A percentile compares a stretch with the other conserved stretches of the same genome.
Evolutionary conservation across 495 filamentous ascomycete species (phyloP).

Genomic region (Penicillium diatomitis): DNA sequence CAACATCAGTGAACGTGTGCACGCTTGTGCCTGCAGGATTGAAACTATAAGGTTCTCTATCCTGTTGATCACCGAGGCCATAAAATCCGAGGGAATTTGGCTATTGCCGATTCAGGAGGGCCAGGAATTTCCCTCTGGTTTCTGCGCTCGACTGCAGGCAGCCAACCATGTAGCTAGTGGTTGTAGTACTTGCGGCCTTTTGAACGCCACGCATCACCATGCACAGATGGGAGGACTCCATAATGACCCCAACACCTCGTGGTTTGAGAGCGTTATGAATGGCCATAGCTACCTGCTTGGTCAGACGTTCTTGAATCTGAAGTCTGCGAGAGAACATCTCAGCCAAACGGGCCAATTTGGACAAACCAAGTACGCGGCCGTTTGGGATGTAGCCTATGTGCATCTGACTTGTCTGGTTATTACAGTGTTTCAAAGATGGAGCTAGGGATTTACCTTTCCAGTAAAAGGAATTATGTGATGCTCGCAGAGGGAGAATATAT

Average conservation of each 20-base stretch:
- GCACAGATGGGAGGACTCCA: conserved; percentile 93
- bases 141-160: conserved; percentile 89
- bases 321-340: conserved; percentile 93
- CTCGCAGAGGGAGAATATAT: conserved; percentile 61
- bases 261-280: conserved; percentile 87
- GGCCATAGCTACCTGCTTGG: conserved; percentile 89
- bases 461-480: conserved; percentile 54
- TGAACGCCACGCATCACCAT: conserved; percentile 96
- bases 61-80: neutral
- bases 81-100: neutral
- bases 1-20: too few relatives aligned
- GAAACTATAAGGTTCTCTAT: too few relatives aligned
- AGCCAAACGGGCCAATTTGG: conserved; percentile 88
- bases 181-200: conserved; percentile 78
- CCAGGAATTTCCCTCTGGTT: conserved; percentile 89
- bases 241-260: conserved; percentile 82
- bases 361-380: conserved; percentile 79
- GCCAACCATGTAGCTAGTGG: conserved; percentile 92
- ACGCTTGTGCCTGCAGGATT: too few relatives aligned
- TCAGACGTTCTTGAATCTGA: conserved; percentile 91
- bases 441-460: conserved; percentile 57
- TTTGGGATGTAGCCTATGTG: conserved; percentile 96
- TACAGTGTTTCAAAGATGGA: conserved; percentile 2
- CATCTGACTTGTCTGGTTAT: conserved; percentile 50
- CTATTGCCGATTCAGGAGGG: conserved; percentile 7